Percentiles rank a stretch among this genome's conserved stretches.
Conservation (phyloP, 2,329 filamentous ascomycete species). For the Fusarium pseudoanthophilum region DNA sequence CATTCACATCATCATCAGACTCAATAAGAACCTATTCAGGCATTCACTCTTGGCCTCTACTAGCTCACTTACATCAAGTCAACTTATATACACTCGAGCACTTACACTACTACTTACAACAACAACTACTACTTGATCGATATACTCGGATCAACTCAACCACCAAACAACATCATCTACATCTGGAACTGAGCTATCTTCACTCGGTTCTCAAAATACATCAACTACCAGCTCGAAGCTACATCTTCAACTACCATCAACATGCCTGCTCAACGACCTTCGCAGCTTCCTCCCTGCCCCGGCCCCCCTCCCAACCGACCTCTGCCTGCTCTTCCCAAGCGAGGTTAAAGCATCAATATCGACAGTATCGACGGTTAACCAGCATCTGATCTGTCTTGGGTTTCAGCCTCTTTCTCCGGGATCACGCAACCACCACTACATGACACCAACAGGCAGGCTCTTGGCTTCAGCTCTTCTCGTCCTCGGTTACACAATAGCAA, state of each 20-base stretch:
- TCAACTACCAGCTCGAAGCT: constrained; percentile 26
- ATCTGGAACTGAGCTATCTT: constrained; percentile 37
- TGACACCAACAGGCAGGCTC: constrained; percentile 5
- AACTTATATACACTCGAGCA: constrained; percentile 22
- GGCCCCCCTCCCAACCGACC: constrained; percentile 72
- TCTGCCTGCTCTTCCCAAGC: constrained; percentile 73
- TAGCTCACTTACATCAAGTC: constrained; percentile 3
- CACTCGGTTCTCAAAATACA: constrained; percentile 32
- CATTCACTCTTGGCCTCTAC: constrained; percentile 30
- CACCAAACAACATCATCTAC: constrained; percentile 20
- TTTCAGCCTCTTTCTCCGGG: constrained; percentile 19
- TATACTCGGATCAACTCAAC: constrained; percentile 19
- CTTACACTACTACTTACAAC: constrained; percentile 17
- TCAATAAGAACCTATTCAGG: constrained; percentile 37
- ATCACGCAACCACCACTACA: constrained; percentile 3
- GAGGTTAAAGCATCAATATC: constrained; percentile 54
- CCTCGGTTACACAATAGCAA: constrained; percentile 33
- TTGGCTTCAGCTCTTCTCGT: constrained; percentile 16
- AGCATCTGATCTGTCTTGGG: constrained; percentile 11
- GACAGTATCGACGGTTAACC: constrained; percentile 12
- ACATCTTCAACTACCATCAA: constrained; percentile 39
- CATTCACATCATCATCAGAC: constrained; percentile 36
- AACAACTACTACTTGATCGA: constrained; percentile 16
- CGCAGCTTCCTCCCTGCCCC: constrained; percentile 74
- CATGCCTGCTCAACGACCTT: constrained; percentile 71